Evolutionary conservation across 1,284 basidiomycete species (phyloP), one percentile per base, ranked within the genome.

Genomic region (Fomitopsis schrenkii): DNA sequence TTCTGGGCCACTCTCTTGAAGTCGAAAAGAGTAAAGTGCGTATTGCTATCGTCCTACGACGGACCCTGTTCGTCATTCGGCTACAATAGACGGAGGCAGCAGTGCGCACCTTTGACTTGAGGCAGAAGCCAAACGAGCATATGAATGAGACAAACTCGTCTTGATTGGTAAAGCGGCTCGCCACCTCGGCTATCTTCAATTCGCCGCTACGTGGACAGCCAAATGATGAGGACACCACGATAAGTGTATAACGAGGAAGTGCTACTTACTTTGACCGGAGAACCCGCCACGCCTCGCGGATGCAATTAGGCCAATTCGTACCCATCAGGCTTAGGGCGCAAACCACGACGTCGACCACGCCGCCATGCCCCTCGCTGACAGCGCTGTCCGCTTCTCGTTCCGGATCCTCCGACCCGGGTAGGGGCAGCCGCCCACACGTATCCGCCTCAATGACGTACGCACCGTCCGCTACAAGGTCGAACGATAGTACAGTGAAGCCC

Each of bases 261-360:
- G n/a, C 14, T 54, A 81, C 90, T 71, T 70, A 96, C 95, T 85
- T 86, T 14, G 81, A 75, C 71, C 88, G 90, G 45, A 99, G 78
- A 36, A 99, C 85, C 62, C 97, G 80, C 83, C 92, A 92, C 3
- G 93, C 92, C 74, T 99, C 97, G 36, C 91, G 81, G 41, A 98
- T 83, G 72, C 94, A 95, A 28, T 83, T 84, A 15, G 94, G 84
- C 97, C 97, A 99, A 73, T 99, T 98, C 10, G 90, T 94, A 41
- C 94, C 93, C 97, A 99, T 99, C 63, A 99, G 79, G 70, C 94
- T 97, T 63, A 99, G 80, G 46, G 95, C 94, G 73, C 95, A 99
- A 33, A 99, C 90, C 1, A 88, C 95, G 5, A 93, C 89, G 71
- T 99, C 97, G 3, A 93, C 93, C 5, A 97, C 75, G 64, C 93